These are phyloP conservation scores for Pelargonium fulgidum DNA, from an alignment of 441 rosid genomes.

Conservation along the genomic window DNA sequence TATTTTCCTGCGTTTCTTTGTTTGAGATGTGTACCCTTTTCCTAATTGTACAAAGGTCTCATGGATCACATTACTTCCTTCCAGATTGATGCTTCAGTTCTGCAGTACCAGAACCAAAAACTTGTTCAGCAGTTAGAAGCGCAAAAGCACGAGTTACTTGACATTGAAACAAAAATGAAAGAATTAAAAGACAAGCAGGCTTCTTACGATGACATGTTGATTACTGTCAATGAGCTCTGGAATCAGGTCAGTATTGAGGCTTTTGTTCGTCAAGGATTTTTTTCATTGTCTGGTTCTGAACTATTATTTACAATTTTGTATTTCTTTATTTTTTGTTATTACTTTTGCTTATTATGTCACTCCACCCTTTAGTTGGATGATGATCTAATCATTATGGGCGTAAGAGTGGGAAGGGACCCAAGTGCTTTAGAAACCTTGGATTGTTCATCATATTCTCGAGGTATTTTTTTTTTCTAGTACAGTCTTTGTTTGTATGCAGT, in stretches of 20 bases:
- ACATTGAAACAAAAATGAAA: conserved; percentile 52
- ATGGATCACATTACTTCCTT: neutral
- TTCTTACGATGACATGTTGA: conserved; percentile 58
- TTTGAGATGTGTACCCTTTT: neutral
- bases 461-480: conserved; percentile 26
- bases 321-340: conserved; percentile 8
- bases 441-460: conserved; percentile 39
- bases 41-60: conserved; percentile 5
- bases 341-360: conserved; percentile 15
- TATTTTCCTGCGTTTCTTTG: neutral
- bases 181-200: conserved; percentile 47
- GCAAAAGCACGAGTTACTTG: conserved; percentile 66
- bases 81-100: conserved; percentile 71
- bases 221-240: conserved; percentile 62
- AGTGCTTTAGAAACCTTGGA: conserved; percentile 41
- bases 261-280: neutral
- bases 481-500: neutral
- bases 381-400: conserved; percentile 71
- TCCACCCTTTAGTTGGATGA: conserved; percentile 53
- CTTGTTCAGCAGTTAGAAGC: conserved; percentile 69
- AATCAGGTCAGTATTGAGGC: conserved; percentile 48
- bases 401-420: conserved; percentile 58
- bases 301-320: conserved; percentile 6
- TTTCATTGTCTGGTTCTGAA: neutral
- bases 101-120: conserved; percentile 77